Percentiles rank a stretch among this genome's conserved stretches.
These are phyloP conservation scores for Dichotomocladium elegans DNA, from an alignment of 371 early-diverging fungal species.

Conservation along the genomic window DNA sequence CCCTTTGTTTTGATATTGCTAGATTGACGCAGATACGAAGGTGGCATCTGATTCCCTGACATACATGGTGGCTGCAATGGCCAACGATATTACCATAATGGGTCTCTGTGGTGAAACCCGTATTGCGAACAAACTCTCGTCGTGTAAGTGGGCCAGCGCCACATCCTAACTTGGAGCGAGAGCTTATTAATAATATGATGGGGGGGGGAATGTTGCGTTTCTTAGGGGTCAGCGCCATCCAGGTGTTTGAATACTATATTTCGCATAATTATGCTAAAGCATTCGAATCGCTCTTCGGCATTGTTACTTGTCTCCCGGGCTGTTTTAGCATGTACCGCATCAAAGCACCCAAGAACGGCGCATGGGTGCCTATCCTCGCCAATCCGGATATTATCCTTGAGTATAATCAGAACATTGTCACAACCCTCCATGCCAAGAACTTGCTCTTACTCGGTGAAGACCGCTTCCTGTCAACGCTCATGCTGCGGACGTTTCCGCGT, in stretches of 20 bases:
- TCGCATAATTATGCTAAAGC: slow-evolving; percentile 95
- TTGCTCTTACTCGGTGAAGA: slow-evolving; percentile 94
- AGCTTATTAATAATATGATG: too few relatives aligned
- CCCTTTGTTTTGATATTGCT: slow-evolving; percentile 4
- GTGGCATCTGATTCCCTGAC: slow-evolving; percentile 75
- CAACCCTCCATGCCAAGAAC: slow-evolving; percentile 95
- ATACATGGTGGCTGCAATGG: slow-evolving; percentile 80
- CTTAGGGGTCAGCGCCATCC: slow-evolving; percentile 43
- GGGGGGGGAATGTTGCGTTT: too few relatives aligned
- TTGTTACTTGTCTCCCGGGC: slow-evolving; percentile 97
- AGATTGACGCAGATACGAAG: slow-evolving; percentile 94
- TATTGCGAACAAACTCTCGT: slow-evolving; percentile 75
- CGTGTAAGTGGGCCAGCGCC: too few relatives aligned
- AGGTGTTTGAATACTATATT: slow-evolving; percentile 95
- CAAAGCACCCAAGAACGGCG: slow-evolving; percentile 73
- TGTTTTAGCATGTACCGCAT: slow-evolving; percentile 93
- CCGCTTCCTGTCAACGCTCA: slow-evolving; percentile 91
- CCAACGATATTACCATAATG: slow-evolving; percentile 77
- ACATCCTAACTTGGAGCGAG: too few relatives aligned
- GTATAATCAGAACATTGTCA: slow-evolving; percentile 88
- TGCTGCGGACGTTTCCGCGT: slow-evolving; percentile 90
- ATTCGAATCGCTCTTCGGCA: slow-evolving; percentile 96
- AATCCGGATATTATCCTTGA: slow-evolving; percentile 86
- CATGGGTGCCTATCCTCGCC: slow-evolving; percentile 81
- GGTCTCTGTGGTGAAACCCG: slow-evolving; percentile 88